phyloP scores from a whole-genome alignment of 345 rosid genomes.

The Euclidium syriacum region DNA sequence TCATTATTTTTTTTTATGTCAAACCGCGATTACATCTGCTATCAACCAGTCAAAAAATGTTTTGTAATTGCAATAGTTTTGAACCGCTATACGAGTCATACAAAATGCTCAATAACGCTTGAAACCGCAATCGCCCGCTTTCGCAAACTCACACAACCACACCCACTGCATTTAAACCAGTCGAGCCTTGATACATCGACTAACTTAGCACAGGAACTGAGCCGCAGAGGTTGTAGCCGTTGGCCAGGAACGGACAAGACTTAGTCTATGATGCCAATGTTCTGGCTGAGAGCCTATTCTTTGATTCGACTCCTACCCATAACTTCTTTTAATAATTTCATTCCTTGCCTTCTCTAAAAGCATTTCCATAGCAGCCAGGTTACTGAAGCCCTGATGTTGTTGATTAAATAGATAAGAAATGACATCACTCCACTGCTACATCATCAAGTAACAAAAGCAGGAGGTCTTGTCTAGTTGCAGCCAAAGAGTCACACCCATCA shows the following conservation, averaged over 20 bases:
- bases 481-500: conserved; percentile 40
- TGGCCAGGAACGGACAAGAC: conserved; percentile 41
- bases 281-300: conserved; percentile 44
- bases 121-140: too few species aligned
- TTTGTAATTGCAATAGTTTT: too few species aligned
- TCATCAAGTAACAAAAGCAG: conserved; percentile 72
- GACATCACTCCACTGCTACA: conserved; percentile 72
- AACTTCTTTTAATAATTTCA: conserved; percentile 43
- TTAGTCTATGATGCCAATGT: conserved; percentile 69
- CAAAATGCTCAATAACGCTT: too few species aligned
- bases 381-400: conserved; percentile 33
- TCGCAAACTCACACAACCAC: too few species aligned
- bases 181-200: conserved; percentile 6
- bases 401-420: conserved; percentile 48
- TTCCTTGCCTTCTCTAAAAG: conserved; percentile 69
- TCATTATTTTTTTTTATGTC: too few species aligned
- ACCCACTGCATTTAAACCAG: too few species aligned
- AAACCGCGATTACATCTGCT: too few species aligned
- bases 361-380: conserved; percentile 42
- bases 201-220: conserved; percentile 59
- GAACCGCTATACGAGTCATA: too few species aligned
- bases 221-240: conserved; percentile 41
- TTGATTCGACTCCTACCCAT: conserved; percentile 31
- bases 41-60: too few species aligned
- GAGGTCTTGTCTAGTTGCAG: conserved; percentile 59